Evolutionary conservation across 495 filamentous ascomycete genomes (phyloP).

Genomic region (Paragyromitra xinjiangensis): DNA sequence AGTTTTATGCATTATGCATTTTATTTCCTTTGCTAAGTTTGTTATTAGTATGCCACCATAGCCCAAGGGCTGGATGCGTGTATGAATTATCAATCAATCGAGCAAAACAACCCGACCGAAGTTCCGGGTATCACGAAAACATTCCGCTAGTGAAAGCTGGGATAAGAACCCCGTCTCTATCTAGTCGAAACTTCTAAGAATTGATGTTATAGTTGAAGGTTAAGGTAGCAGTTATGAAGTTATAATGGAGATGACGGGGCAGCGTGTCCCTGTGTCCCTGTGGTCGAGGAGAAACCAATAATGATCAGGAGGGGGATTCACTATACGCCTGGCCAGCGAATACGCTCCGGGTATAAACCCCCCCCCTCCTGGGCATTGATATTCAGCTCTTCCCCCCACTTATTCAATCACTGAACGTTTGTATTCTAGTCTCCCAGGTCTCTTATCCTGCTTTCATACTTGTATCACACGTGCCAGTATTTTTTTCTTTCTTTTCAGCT

Average conservation of each 20-base stretch:
- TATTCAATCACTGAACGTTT: not conserved
- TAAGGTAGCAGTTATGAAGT: not conserved
- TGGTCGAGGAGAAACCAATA: not conserved
- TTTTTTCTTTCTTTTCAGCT: not conserved
- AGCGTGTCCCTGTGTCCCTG: not conserved
- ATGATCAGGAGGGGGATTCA: not conserved
- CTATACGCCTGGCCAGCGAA: not conserved
- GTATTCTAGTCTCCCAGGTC: not conserved
- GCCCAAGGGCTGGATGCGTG: no score
- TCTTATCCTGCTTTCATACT: not conserved
- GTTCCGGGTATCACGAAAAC: not conserved
- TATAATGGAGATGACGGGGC: not conserved
- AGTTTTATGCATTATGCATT: no score
- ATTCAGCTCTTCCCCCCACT: not conserved
- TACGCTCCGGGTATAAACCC: constrained; percentile 5
- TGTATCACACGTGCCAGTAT: not conserved
- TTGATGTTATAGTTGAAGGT: not conserved
- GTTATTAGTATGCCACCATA: no score
- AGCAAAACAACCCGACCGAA: not conserved
- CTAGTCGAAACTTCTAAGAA: no score
- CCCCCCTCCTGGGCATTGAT: not conserved
- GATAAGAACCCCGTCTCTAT: no score
- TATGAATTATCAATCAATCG: no score
- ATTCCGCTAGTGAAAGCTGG: not conserved
- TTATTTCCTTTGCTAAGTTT: no score